Conservation (phyloP, 2,329 filamentous ascomycete genomes). For the Neofusicoccum kwambonambiense region DNA sequence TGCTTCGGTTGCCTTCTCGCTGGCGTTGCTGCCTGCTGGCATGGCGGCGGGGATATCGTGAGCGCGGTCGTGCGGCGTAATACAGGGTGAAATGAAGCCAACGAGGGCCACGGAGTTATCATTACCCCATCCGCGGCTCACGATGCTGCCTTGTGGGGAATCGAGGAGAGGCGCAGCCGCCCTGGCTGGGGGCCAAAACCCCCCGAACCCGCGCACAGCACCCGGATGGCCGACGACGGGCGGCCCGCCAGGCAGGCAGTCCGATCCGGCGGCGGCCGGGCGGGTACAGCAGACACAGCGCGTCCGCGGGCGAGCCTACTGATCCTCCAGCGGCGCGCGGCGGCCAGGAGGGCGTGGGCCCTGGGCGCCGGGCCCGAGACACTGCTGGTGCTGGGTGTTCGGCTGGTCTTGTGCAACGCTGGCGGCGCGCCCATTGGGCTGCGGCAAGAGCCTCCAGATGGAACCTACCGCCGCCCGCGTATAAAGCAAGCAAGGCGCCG, state of each 20-base stretch:
- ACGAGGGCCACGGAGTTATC: neutral
- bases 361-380: no score
- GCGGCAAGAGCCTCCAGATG: neutral
- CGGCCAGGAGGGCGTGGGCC: no score
- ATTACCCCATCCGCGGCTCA: neutral
- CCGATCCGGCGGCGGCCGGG: neutral
- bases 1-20: neutral
- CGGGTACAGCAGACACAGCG: no score
- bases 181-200: neutral
- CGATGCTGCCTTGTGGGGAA: neutral
- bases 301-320: neutral
- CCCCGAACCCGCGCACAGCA: neutral
- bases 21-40: neutral
- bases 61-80: neutral
- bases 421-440: no score
- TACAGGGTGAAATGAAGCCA: neutral
- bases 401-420: no score
- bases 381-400: no score
- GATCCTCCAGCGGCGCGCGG: neutral
- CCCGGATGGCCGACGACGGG: neutral
- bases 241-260: no score
- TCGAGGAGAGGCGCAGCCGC: neutral
- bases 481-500: neutral
- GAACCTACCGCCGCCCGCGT: neutral
- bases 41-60: neutral